These are phyloP conservation scores for Candida orba DNA, from an alignment of 805 yeast species.

Conservation along the genomic window DNA sequence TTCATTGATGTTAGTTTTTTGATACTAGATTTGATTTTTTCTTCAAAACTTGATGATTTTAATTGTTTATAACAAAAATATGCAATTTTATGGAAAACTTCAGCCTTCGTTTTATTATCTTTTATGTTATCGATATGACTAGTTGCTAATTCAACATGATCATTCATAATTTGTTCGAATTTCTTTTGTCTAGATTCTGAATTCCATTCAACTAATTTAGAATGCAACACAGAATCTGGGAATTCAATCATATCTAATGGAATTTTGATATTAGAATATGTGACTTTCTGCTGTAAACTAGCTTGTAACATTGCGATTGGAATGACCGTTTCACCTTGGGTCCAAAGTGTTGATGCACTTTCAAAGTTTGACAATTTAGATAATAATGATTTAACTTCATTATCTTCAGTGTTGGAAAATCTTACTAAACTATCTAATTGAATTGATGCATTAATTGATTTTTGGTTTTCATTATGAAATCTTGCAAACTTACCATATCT, in stretches of 20 bases:
- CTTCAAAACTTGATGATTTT: constrained; percentile 35
- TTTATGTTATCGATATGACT: constrained; percentile 7
- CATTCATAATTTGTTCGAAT: constrained; percentile 47
- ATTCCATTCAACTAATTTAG: constrained; percentile 57
- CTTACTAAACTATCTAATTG: constrained; percentile 33
- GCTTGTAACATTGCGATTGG: constrained; percentile 49
- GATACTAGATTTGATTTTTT: constrained; percentile 37
- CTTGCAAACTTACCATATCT: constrained; percentile 38
- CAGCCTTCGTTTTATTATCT: constrained; percentile 29
- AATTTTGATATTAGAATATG: constrained; percentile 6
- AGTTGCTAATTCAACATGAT: constrained; percentile 40
- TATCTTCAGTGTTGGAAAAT: constrained; percentile 1
- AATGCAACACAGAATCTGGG: constrained; percentile 26
- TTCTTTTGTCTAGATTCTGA: constrained; percentile 64
- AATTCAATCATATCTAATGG: constrained; percentile 10
- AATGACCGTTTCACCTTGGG: constrained; percentile 46
- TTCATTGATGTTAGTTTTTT: constrained; percentile 39
- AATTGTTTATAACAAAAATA: constrained; percentile 65
- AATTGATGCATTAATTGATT: constrained; percentile 42
- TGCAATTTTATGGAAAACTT: constrained; percentile 55
- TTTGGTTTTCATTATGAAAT: constrained; percentile 34
- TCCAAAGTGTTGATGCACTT: constrained; percentile 60
- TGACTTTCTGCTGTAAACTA: constrained; percentile 5
- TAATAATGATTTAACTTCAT: neutral
- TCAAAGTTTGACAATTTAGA: constrained; percentile 28